Base-by-base conservation (phyloP, 148 eudicot genomes). In the Linanthus parryae region DNA sequence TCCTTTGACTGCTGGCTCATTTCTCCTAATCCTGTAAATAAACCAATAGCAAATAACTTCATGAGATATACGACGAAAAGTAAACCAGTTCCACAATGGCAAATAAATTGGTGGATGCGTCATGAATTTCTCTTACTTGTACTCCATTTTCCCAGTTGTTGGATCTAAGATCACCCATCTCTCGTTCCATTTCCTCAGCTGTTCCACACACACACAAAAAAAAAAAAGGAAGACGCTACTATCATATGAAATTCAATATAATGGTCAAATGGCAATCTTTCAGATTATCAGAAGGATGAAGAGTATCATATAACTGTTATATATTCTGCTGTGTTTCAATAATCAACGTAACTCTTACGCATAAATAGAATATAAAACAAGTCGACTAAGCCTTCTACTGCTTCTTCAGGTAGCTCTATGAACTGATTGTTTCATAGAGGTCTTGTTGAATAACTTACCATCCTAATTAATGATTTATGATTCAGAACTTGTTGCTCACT, bases 111-210 rank as follows among this genome's bases (percentile, higher is more conserved):
- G n/a, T n/a, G n/a, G n/a, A n/a, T n/a, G n/a, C n/a, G n/a, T n/a
- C n/a, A n/a, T n/a, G n/a, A n/a, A n/a, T 24, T 65, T 44, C n/a
- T n/a, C 82, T 76, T 75, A 91, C 98, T 92, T 92, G 84, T 92
- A 92, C 61, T 86, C 98, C 98, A 92, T 86, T 72, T 75, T 92
- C 38, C 98, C 98, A 15, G 98, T 92, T 44, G 90, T 92, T 43
- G 98, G 98, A 68, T 92, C 98, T 61, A 92, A 72, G 68, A 81
- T 77, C 65, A 92, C 82, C 98, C 98, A 92, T 58, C 98, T 80
- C 65, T 92, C 98, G 8, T 92, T 92, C 98, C 96, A 92, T 67
- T 92, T 92, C 65, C 94, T 74, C 61, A 92, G 72, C 98, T 92
- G 53, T 53, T n/a, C n/a, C n/a, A n/a, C n/a, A n/a, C n/a, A n/a